These are phyloP conservation scores for Amanita thiersii DNA, from an alignment of 768 basidiomycete species.

Conservation along the genomic window DNA sequence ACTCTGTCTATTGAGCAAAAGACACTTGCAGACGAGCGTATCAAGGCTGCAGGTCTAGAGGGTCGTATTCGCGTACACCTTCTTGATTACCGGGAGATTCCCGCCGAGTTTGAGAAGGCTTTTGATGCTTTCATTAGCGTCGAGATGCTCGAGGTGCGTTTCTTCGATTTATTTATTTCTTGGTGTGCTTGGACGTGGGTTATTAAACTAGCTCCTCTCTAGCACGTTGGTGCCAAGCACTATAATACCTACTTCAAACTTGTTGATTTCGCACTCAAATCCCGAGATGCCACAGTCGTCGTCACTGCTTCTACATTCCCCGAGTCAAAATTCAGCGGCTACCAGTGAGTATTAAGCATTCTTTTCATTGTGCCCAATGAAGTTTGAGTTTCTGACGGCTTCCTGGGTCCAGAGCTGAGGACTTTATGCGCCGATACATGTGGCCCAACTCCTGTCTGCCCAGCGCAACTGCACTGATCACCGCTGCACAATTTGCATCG, in stretches of 20 bases:
- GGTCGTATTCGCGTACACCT: conserved; percentile 76
- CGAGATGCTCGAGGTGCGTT: conserved; percentile 70
- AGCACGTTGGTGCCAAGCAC: conserved; percentile 48
- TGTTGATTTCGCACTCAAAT: conserved; percentile 71
- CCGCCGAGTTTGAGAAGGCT: conserved; percentile 70
- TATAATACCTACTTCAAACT: conserved; percentile 71
- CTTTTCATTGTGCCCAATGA: neutral
- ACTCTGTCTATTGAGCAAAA: conserved; percentile 88
- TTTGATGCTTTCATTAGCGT: conserved; percentile 75
- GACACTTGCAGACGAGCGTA: conserved; percentile 75
- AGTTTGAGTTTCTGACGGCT: conserved; percentile 6
- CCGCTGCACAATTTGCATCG: conserved; percentile 61
- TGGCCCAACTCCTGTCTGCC: conserved; percentile 88
- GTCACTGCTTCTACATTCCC: conserved; percentile 67
- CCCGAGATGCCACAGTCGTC: conserved; percentile 56
- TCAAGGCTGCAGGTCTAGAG: conserved; percentile 62
- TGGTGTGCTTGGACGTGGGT: too few species aligned
- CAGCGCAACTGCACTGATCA: conserved; percentile 74
- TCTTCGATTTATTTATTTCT: too few species aligned
- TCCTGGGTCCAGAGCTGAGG: conserved; percentile 48
- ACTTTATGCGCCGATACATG: conserved; percentile 85
- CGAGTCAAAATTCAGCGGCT: conserved; percentile 56
- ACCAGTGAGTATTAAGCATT: conserved; percentile 45
- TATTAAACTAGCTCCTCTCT: conserved; percentile 9
- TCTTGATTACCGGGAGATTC: conserved; percentile 85